Evolutionary conservation across 306 rosid species (phyloP), one percentile per base, ranked within the genome.

Genomic region (Pueraria montana): DNA sequence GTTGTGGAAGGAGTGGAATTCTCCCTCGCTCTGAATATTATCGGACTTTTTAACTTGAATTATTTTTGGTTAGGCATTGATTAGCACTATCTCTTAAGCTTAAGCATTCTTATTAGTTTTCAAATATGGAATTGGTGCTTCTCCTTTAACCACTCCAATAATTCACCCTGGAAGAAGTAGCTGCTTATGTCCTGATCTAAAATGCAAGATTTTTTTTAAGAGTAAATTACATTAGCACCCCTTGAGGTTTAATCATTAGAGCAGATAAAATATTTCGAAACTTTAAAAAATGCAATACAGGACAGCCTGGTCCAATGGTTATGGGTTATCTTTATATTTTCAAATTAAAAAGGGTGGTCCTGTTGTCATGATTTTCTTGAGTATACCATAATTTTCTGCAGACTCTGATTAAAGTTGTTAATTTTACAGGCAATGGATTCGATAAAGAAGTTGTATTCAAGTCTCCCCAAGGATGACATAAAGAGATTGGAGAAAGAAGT

Each of bases 401-500:
- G 43, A 69, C 2, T 67, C 55, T 65, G 42, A 66, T 66, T 86
- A 36, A 85, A 36, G 20, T 56, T 53, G 27, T 72, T 88, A 27
- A 72, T 77, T 69, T 74, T 58, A 63, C 92, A 92, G 97, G 97
- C 94, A 74, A 92, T 96, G 98, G 99, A 96, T 76, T 85, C 91
- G 2, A 87, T 89, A 38, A 96, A 96, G 88, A 96, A 92, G 83
- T 61, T 93, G 72, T 77, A 85, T 71, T 87, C 96, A 16, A 90
- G 83, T 49, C 91, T 92, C 72, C 91, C 99, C 2, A 96, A 92
- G 87, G 99, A 96, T 79, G 93, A 94, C 82, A 78, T 96, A 70
- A 96, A 92, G 78, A 90, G 93, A 92, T 75, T 92, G 87, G 98
- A 94, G 91, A 96, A 96, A 87, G 97, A 91, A 82, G 99, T 94